Evolutionary conservation across 805 yeast genomes (phyloP), one percentile per base, ranked within the genome.

Genomic region (Yamadazyma phyllophila): DNA sequence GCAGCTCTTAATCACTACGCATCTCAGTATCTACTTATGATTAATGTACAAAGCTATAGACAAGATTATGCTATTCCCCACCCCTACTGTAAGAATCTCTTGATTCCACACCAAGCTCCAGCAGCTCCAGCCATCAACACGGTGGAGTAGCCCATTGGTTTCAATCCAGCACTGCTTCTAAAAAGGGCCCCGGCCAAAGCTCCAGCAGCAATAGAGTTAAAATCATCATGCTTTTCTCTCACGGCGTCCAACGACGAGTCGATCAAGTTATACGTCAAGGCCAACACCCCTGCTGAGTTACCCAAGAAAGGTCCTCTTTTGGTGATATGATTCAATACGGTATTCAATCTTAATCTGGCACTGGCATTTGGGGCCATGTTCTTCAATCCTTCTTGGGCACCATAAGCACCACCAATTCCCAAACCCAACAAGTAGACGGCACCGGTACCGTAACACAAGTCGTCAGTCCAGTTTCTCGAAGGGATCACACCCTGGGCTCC

Each of bases 401-500:
- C 99, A 59, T 82, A 85, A 11, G 83, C 69, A 49, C 99, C 99
- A 68, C 99, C 99, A 36, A 81, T 49, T 30, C 96, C 96, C 54
- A 94, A 76, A 36, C 96, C 96, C 27, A 86, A 56, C 55, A 94
- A 76, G 63, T 94, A 94, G 43, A 90, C 89, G 6, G 96, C 83
- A 67, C 99, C 99, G 9, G 98, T 86, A 56, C 99, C 99, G 67
- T 94, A 94, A 78, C 97, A 90, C 53, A 94, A 77, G 71, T 94
- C 98, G 66, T 94, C 99, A 12, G 90, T 80, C 96, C 97, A 94
- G 57, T 96, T 96, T 71, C 97, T 83, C n/a, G 96, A 86, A 24
- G 99, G 97, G 52, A 94, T 78, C 48, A 92, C 64, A 47, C 97
- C 96, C 61, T 88, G 89, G 1, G 96, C 81, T 33, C 96, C 97